Evolutionary conservation across 768 basidiomycete genomes (phyloP), one percentile per base, ranked within the genome.

Genomic region (Tulasnella calospora): DNA sequence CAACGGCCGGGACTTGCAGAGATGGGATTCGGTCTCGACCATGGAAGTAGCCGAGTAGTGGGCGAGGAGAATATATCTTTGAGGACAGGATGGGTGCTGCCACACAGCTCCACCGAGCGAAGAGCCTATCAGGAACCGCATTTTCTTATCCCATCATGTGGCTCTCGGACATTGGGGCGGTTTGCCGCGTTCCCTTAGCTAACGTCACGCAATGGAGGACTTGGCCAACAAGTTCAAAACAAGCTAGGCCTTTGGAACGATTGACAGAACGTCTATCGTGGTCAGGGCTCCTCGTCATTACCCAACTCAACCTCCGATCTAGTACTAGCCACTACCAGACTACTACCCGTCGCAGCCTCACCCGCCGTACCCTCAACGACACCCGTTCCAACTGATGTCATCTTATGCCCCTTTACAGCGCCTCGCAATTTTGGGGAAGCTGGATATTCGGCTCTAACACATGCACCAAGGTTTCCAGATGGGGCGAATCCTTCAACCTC

Each of bases 401-500:
- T 35, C 69, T n/a, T 77, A n/a, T n/a, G n/a, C n/a, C n/a, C n/a
- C n/a, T n/a, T n/a, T 77, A 5, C 80, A 93, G 92, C 83, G 82
- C 93, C 27, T 87, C 89, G 79, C 91, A 94, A 83, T 88, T 88
- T 81, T 81, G 92, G 81, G 94, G 94, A 81, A 92, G 92, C 40
- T 94, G 92, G 91, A 79, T 88, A 70, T 88, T 89, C 47, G 71
- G 71, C 83, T 83, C 87, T 71, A 84, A 93, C 81, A 86, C 89
- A 0, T 89, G 89, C 82, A 81, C 80, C 55, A 85, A 85, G n/a
- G 85, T n/a, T n/a, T n/a, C n/a, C n/a, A n/a, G 84, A 71, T 85
- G 91, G 23, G 92, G 92, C 79, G 86, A 89, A 83, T 92, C 89
- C 86, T 90, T 90, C 86, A 94, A 94, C 83, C 86, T 93, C 69